Conservation (phyloP, 345 rosid genomes). For the Eucalyptus cloeziana region DNA sequence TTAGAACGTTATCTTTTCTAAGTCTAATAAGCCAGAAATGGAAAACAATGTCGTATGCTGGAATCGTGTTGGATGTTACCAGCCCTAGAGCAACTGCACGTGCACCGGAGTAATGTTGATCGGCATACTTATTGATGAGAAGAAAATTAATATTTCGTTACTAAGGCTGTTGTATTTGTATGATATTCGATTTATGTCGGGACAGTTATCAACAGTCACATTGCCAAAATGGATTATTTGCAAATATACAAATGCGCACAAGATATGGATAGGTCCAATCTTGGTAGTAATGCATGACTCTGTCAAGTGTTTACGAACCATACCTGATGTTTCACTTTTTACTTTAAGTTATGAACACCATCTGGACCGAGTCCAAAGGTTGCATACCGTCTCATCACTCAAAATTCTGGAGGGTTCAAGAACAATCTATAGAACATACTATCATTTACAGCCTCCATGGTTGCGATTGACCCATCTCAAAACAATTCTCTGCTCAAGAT, state of each 20-base stretch:
- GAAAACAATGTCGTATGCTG: rapidly evolving
- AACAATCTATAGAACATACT: not conserved
- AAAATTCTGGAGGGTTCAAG: not conserved
- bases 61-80: not conserved
- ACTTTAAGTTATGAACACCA: not conserved
- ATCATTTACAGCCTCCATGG: not conserved
- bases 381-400: not conserved
- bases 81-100: not conserved
- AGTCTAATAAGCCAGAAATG: not conserved
- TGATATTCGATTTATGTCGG: not conserved
- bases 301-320: not conserved
- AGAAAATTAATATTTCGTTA: not conserved
- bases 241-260: not conserved
- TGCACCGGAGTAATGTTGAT: not conserved
- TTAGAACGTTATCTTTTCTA: not conserved
- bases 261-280: not conserved
- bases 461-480: not conserved
- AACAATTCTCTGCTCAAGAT: not conserved
- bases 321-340: not conserved
- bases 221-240: not conserved
- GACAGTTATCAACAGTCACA: not conserved
- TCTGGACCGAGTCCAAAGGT: not conserved
- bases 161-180: not conserved
- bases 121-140: not conserved
- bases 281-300: not conserved